phyloP scores from a whole-genome alignment of 495 filamentous ascomycete genomes.

The Cairneyella variabilis region DNA sequence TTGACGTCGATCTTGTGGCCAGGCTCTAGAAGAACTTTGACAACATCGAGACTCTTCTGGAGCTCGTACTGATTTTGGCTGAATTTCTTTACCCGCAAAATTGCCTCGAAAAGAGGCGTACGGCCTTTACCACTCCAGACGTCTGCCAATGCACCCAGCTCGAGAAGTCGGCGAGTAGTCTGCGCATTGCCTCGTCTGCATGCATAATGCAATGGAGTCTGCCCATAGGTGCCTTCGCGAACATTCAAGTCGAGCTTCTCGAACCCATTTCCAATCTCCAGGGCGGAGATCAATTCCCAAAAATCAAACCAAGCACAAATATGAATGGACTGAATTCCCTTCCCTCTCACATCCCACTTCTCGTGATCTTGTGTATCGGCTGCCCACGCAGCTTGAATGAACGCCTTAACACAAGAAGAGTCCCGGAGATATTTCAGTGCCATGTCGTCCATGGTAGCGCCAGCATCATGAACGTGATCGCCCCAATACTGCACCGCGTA shows the following conservation, averaged over 20 bases:
- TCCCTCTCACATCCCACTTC: slow-evolving; percentile 30
- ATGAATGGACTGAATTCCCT: slow-evolving; percentile 25
- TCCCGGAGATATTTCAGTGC: slow-evolving; percentile 21
- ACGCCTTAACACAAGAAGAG: slow-evolving; percentile 14
- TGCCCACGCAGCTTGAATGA: slow-evolving; percentile 29
- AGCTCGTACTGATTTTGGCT: background rate
- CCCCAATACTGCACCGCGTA: slow-evolving; percentile 31
- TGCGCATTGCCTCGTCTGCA: slow-evolving; percentile 24
- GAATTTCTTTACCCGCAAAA: background rate
- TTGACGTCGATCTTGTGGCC: background rate
- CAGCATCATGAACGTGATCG: slow-evolving; percentile 24
- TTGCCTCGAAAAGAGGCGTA: slow-evolving; percentile 26
- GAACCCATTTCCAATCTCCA: slow-evolving; percentile 6
- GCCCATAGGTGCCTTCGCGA: slow-evolving; percentile 21
- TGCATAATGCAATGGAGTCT: slow-evolving; percentile 32
- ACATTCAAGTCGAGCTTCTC: slow-evolving; percentile 12
- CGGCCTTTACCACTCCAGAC: slow-evolving; percentile 14
- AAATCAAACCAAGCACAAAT: slow-evolving; percentile 31
- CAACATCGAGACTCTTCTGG: background rate
- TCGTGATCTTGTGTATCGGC: slow-evolving; percentile 15
- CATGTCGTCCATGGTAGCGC: background rate
- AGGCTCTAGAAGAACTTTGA: slow-evolving; percentile 4
- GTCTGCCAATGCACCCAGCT: slow-evolving; percentile 23
- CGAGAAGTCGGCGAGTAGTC: slow-evolving; percentile 18
- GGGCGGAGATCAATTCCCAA: slow-evolving; percentile 3